Evolutionary conservation across 2,329 filamentous ascomycete genomes (phyloP).

Genomic region (Rhytidhysteron rufulum): DNA sequence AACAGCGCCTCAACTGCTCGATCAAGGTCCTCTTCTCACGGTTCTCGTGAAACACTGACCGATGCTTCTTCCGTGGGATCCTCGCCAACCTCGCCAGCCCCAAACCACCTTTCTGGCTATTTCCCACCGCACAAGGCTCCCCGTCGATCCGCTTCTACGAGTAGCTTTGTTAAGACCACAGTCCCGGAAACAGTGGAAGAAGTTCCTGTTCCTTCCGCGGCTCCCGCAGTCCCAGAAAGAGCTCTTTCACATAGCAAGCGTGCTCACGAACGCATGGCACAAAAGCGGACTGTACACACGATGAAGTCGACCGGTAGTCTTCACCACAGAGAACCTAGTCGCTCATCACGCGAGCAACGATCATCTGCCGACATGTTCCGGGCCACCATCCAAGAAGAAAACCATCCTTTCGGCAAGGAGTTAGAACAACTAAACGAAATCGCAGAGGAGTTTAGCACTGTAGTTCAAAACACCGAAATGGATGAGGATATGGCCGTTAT

Average conservation of each 20-base stretch:
- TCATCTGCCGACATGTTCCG: conserved; percentile 41
- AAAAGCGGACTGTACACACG: conserved; percentile 58
- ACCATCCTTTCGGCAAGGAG: conserved; percentile 82
- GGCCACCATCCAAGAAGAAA: conserved; percentile 25
- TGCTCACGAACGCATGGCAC: conserved; percentile 71
- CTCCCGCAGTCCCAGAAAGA: conserved; percentile 70
- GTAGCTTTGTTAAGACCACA: conserved; percentile 25
- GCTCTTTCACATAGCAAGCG: conserved; percentile 87
- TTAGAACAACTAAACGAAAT: conserved; percentile 89
- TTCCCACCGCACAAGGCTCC: conserved; percentile 52
- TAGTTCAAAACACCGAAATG: conserved; percentile 57
- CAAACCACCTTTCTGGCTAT: conserved; percentile 55
- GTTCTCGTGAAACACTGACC: conserved; percentile 65
- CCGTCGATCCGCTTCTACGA: conserved; percentile 37
- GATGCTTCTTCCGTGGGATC: conserved; percentile 56
- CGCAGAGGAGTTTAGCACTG: conserved; percentile 74
- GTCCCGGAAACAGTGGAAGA: conserved; percentile 24
- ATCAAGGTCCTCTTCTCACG: conserved; percentile 45
- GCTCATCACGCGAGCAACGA: conserved; percentile 55
- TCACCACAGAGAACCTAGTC: conserved; percentile 50
- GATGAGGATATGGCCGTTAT: conserved; percentile 75
- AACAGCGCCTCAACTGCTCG: conserved; percentile 47
- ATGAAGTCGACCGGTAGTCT: conserved; percentile 37
- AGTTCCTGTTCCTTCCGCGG: conserved; percentile 40
- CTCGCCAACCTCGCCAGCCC: conserved; percentile 49